Conservation (phyloP, 345 rosid species). For the Noccaea caerulescens region DNA sequence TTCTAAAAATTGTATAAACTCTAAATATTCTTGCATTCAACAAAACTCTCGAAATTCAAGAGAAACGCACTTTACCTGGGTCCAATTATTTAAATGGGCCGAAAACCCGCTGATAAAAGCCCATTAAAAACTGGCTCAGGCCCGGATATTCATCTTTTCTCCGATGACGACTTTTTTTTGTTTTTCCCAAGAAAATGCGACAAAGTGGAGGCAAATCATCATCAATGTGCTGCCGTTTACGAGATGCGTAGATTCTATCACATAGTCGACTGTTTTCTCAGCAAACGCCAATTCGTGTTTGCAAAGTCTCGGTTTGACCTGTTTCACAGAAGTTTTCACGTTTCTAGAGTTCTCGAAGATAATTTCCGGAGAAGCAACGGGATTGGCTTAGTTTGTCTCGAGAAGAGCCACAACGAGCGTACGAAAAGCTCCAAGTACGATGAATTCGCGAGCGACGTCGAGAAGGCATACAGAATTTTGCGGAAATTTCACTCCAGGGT, state of each 20-base stretch:
- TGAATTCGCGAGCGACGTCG: slow-evolving; percentile 77
- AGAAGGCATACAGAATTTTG: slow-evolving; percentile 72
- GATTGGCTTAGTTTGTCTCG: slow-evolving; percentile 56
- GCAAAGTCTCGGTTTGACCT: slow-evolving; percentile 6
- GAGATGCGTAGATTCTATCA: slow-evolving; percentile 40
- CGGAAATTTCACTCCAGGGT: slow-evolving; percentile 71
- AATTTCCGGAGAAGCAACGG: slow-evolving; percentile 40
- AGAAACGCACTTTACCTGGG: too few species aligned
- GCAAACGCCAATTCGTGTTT: slow-evolving; percentile 11
- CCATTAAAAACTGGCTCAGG: neutral
- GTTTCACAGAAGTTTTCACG: slow-evolving; percentile 18
- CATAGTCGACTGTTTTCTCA: slow-evolving; percentile 9
- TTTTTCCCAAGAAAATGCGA: neutral
- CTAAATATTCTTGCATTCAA: too few species aligned
- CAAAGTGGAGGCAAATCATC: neutral
- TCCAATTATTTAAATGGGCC: neutral
- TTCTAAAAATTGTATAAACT: too few species aligned
- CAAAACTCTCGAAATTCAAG: too few species aligned
- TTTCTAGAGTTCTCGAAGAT: slow-evolving; percentile 16
- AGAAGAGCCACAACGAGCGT: slow-evolving; percentile 35
- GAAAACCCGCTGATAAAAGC: neutral
- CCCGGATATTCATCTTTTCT: neutral
- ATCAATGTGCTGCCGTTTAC: slow-evolving; percentile 6
- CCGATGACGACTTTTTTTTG: neutral
- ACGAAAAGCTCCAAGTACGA: slow-evolving; percentile 43